Evolutionary conservation across 176 grass and related monocot genomes (phyloP).

Genomic region (Carex parvula): DNA sequence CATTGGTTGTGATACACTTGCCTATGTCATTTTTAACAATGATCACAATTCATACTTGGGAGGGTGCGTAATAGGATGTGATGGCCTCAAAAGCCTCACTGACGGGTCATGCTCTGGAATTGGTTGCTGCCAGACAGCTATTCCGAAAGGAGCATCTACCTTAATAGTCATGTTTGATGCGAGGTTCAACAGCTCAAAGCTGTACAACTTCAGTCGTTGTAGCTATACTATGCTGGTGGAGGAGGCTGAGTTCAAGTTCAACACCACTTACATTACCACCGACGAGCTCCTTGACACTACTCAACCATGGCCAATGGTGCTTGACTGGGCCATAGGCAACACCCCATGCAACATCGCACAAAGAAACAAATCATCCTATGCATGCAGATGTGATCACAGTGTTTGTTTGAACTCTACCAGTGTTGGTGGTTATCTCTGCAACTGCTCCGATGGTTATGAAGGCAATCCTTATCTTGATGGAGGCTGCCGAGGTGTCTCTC

Average conservation of each 20-base stretch:
- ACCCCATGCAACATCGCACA: too few relatives aligned
- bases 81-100: neutral
- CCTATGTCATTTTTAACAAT: neutral
- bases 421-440: too few relatives aligned
- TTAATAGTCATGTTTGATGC: neutral
- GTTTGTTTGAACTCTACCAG: too few relatives aligned
- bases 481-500: too few relatives aligned
- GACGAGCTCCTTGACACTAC: too few relatives aligned
- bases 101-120: conserved; percentile 1
- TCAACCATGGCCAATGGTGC: too few relatives aligned
- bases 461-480: too few relatives aligned
- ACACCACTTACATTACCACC: neutral
- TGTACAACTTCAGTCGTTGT: neutral
- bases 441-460: too few relatives aligned
- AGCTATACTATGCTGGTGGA: neutral
- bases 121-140: conserved; percentile 8
- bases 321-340: too few relatives aligned
- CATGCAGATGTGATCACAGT: too few relatives aligned
- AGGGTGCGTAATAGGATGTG: neutral
- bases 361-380: too few relatives aligned
- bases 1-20: conserved; percentile 16
- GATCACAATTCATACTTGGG: neutral
- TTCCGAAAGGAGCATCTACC: neutral
- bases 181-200: neutral
- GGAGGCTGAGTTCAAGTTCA: neutral